Evolutionary conservation across 2,329 filamentous ascomycete species (phyloP), one percentile per base, ranked within the genome.

Genomic region (Cladorrhinum sp.): DNA sequence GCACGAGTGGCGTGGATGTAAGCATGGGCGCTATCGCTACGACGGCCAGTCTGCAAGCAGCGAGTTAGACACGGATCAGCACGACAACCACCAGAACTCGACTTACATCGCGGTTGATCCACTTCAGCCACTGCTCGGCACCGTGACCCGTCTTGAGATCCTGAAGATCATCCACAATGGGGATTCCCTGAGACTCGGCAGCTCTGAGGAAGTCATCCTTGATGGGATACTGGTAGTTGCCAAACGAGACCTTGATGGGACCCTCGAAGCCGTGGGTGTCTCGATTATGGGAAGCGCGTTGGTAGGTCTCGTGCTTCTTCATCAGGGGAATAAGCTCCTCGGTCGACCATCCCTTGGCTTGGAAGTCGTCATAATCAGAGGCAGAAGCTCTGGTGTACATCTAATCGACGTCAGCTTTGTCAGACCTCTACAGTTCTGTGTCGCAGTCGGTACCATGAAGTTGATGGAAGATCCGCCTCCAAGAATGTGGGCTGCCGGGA

Each of bases 111-210:
- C 84, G 82, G 70, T 93, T 92, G 74, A 93, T 92, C 90, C 90
- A 93, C 75, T 93, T 92, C 59, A 93, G 77, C 90, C 90, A 93
- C 66, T 92, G 89, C 75, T 92, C 89, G 51, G 89, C 90, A 64
- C 90, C 90, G 62, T 87, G 85, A 14, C 76, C 87, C 1, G 87
- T 90, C 26, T 76, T 77, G 57, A 92, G 76, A 68, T 93, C 90
- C 72, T 93, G 86, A 2, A 91, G 79, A 71, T 93, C 90, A 70
- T 93, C 89, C 12, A 90, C 90, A 12, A 85, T 80, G 26, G 79
- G 82, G 61, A 88, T 88, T 0, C 77, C 77, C 55, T 84, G 76
- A 3, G 78, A 75, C 65, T 82, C 78, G 0, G 82, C 83, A 0
- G 84, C 84, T 1, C 75, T 74, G 12, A 74, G 68, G 59, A 74